Base-by-base conservation (phyloP, 2,329 filamentous ascomycete genomes). In the Stemphylium beticola region DNA sequence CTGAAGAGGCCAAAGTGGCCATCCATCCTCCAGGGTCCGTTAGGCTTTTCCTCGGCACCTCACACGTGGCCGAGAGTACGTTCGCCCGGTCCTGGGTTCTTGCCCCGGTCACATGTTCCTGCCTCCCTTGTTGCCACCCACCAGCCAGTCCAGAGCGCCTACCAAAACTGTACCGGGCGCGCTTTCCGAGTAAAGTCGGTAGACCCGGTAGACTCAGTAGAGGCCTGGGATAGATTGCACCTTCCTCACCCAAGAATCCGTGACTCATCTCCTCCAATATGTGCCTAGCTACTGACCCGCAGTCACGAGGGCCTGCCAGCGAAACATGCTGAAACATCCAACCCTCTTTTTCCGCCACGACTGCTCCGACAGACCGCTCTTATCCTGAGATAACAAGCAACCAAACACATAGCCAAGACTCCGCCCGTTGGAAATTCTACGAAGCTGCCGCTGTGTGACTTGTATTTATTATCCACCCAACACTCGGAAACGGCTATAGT, bases 261-360 rank as follows among this genome's bases (percentile, higher is more conserved):
- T 42, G 37, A 37, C 52, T 45, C 52, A 41, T 44, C 36, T 22
- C 52, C 57, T 49, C 49, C 34, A n/a, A n/a, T n/a, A n/a, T n/a
- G n/a, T 49, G 54, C 41, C 5, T 60, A 59, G 57, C 46, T 32
- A 52, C 33, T 29, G n/a, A 43, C 41, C 22, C 22, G 22, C 22
- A 4, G 17, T 48, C 45, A 24, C 41, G 34, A 24, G 15, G 15
- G 38, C 33, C 39, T 34, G 46, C 46, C 24, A 29, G 38, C 44
- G 14, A 24, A 64, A 58, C 55, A 42, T 58, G 22, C 60, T 69
- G 65, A 66, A 67, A 67, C 65, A 37, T 26, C 43, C 44, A 38
- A 44, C 61, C 58, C 55, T 53, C 51, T 58, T 54, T 58, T 52
- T 57, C 51, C 53, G 53, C 49, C 52, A 53, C 56, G 56, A 54